Percentiles rank a stretch among this genome's conserved stretches.
These are phyloP conservation scores for Lactarius sp. DNA, from an alignment of 768 basidiomycete species.

Conservation along the genomic window DNA sequence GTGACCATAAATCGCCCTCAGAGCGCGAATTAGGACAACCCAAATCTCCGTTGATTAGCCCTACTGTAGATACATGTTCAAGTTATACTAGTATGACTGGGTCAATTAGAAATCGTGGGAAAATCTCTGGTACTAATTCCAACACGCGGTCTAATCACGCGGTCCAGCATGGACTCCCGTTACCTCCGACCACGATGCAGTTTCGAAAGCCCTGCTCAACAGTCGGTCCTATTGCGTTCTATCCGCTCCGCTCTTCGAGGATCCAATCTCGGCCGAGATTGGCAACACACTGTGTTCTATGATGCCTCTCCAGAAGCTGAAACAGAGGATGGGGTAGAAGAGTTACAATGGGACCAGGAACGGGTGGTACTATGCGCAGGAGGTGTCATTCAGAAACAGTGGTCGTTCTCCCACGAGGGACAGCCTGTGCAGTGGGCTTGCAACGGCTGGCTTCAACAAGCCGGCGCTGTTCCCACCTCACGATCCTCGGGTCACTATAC, in stretches of 20 bases:
- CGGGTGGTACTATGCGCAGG: conserved; percentile 62
- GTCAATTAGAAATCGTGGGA: too few relatives aligned
- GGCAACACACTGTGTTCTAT: conserved; percentile 10
- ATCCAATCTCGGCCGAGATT: conserved; percentile 21
- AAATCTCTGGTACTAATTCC: too few relatives aligned
- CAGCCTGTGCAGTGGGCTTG: conserved; percentile 78
- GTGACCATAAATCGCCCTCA: too few relatives aligned
- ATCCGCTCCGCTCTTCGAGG: conserved; percentile 60
- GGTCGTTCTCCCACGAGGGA: conserved; percentile 67
- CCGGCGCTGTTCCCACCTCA: conserved; percentile 32
- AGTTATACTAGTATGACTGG: too few relatives aligned
- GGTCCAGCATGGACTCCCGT: conserved; percentile 7
- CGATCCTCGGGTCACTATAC: conserved; percentile 31
- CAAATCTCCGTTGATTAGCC: too few relatives aligned
- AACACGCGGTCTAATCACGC: not conserved
- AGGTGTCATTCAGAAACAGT: conserved; percentile 64
- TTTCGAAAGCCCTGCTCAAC: conserved; percentile 19
- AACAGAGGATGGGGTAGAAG: conserved; percentile 43
- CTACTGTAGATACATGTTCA: too few relatives aligned
- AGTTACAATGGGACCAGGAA: conserved; percentile 65
- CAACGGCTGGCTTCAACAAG: conserved; percentile 64
- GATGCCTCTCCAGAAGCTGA: conserved; percentile 2
- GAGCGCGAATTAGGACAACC: too few relatives aligned
- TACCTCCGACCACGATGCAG: conserved; percentile 13
- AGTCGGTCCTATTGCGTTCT: conserved; percentile 46